phyloP scores from a whole-genome alignment of 257 asterid genomes.

The Solanum etuberosum region DNA sequence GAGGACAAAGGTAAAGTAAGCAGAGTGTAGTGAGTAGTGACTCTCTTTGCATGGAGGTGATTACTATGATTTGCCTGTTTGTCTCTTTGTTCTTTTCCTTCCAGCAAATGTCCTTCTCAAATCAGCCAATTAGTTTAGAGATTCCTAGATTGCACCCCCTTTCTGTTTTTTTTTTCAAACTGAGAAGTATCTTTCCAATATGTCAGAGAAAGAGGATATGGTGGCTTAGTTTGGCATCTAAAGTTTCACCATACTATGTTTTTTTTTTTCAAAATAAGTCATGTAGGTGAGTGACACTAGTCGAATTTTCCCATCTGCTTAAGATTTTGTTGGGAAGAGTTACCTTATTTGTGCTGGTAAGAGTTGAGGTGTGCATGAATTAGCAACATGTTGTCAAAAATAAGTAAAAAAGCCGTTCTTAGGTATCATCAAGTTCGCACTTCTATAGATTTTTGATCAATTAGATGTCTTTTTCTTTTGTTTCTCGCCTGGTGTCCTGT shows the following conservation, averaged over 20 bases:
- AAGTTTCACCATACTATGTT: neutral
- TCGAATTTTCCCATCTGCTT: neutral
- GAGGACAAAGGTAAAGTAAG: constrained; percentile 57
- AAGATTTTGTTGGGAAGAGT: neutral
- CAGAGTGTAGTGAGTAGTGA: constrained; percentile 3
- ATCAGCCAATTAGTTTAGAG: neutral
- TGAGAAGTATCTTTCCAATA: neutral
- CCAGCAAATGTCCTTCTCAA: neutral
- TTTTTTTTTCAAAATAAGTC: neutral
- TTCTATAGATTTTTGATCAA: neutral
- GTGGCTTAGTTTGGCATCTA: neutral
- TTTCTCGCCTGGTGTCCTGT: neutral
- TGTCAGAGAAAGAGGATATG: neutral
- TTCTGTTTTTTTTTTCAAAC: neutral
- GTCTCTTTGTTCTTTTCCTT: neutral
- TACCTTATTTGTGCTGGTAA: neutral
- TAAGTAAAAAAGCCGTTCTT: neutral
- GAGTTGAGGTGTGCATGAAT: neutral
- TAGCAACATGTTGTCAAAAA: neutral
- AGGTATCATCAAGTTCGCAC: neutral
- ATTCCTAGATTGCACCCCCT: neutral
- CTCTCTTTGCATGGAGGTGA: neutral
- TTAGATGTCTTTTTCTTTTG: neutral
- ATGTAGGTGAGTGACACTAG: neutral
- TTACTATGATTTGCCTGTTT: neutral